Base-by-base conservation (phyloP, 768 basidiomycete species). In the Podaxis sp. region DNA sequence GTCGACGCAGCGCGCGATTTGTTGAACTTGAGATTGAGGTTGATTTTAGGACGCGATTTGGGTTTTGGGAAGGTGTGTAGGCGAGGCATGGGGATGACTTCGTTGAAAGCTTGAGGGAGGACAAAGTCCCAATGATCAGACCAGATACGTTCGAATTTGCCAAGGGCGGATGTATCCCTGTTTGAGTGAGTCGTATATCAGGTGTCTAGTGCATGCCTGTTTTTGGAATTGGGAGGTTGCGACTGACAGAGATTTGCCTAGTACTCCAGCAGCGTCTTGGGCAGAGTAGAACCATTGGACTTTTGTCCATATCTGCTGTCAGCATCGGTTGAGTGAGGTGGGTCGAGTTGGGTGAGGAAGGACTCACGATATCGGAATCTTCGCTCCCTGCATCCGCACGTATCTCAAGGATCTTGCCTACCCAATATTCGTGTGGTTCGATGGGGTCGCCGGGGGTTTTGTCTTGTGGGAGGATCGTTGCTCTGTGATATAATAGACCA, bases 211-310 rank as follows among this genome's bases (percentile, higher is more conserved):
- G 28, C 52, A 24, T 17, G 52, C 15, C 24, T 24, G 33, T 3
- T 40, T 17, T 33, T 33, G 8, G 2, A 12, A 30, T 22, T 11
- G 46, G 44, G 54, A 33, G 12, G 39, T 28, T 33, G 30, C n/a
- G 4, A 75, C 83, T 61, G 60, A 86, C 84, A 86, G 84, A 1
- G 82, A 80, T 33, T 81, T 80, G 33, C 44, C 44, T 1, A 83
- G 68, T 0, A 78, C 72, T 1, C 65, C 65, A 0, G 74, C 72
- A 0, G 83, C 79, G 39, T 88, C 87, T n/a, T 72, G 54, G 0
- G 78, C 76, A 1, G 80, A 76, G 71, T 84, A 88, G 53, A 74
- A 86, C 87, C 87, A 88, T 53, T 82, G 78, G 0, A 88, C 77
- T 9, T 65, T 69, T 0, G 74, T 77, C 83, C 84, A 87, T 0